phyloP scores from a whole-genome alignment of 768 basidiomycete species.

The Macrocybe gigantea region DNA sequence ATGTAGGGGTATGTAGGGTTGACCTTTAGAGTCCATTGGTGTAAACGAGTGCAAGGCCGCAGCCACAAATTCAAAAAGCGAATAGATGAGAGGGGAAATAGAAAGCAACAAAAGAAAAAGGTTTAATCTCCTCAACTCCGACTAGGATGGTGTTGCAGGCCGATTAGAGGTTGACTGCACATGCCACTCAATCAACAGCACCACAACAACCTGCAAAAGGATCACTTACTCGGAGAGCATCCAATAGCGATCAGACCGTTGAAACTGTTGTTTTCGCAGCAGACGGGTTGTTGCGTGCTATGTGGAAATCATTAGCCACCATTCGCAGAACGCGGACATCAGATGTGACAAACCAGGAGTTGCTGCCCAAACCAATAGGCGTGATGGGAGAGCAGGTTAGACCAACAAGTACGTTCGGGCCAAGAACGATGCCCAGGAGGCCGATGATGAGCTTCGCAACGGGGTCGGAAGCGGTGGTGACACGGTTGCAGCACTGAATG shows the following conservation, averaged over 20 bases:
- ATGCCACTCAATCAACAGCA: constrained; percentile 3
- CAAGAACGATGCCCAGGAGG: constrained; percentile 26
- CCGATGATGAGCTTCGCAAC: constrained; percentile 14
- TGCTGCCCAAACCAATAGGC: constrained; percentile 23
- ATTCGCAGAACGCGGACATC: background rate
- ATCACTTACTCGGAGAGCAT: constrained; percentile 34
- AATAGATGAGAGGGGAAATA: no score
- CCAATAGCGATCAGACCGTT: constrained; percentile 38
- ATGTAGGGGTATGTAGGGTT: no score
- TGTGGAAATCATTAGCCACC: background rate
- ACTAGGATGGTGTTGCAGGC: no score
- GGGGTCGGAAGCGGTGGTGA: constrained; percentile 11
- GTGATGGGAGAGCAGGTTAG: constrained; percentile 28
- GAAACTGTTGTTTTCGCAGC: constrained; percentile 39
- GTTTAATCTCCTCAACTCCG: no score
- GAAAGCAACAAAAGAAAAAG: no score
- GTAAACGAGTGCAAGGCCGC: no score
- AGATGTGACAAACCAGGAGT: constrained; percentile 21
- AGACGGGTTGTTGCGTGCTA: constrained; percentile 36
- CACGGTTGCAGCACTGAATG: constrained; percentile 38
- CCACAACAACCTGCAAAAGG: background rate
- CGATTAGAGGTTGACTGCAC: constrained; percentile 16
- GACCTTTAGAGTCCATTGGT: no score
- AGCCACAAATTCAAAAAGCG: no score
- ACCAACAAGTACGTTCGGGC: constrained; percentile 21